Base-by-base conservation (phyloP, 306 rosid species). In the Trifolium subterraneum region DNA sequence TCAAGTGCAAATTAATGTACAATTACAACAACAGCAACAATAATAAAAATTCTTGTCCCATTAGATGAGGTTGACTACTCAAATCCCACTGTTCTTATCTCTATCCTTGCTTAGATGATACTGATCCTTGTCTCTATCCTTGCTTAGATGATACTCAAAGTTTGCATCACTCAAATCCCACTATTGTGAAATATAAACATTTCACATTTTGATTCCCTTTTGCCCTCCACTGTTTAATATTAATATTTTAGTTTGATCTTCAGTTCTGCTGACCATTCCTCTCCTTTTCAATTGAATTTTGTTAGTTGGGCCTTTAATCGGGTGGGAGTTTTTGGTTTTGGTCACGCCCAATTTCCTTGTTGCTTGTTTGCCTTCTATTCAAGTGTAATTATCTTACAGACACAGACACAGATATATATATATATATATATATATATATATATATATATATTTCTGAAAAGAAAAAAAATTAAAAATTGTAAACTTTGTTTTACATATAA, bases 191-290 rank as follows among this genome's bases (percentile, higher is more conserved):
- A 48, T 51, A 14, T 73, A 19, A 20, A 8, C 25, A 61, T 44
- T 67, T 60, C 36, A 42, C 35, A 50, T 15, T 14, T 72, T 41
- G 19, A 62, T 56, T 44, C 42, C 68, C 18, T 67, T 13, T 41
- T 56, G 15, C 70, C 70, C 73, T 23, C 56, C 12, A 52, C 27
- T 20, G 35, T 48, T 33, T 31, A 52, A 52, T 50, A 45, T 42
- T 59, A 64, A 52, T 70, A 50, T 35, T 35, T 77, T 71, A 7
- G 18, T 67, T 59, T 66, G 48, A 12, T 74, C 58, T 61, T 38
- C 72, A 19, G 20, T 64, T 19, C 36, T 25, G 65, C 66, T 20
- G 20, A 64, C 25, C 38, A 19, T 19, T 41, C 42, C 35, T 56
- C 50, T 64, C 45, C 51, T 64, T 54, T 51, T 23, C 38, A 12